These are phyloP conservation scores for Venturia pyrina DNA, from an alignment of 2,329 filamentous ascomycete species.

Conservation along the genomic window DNA sequence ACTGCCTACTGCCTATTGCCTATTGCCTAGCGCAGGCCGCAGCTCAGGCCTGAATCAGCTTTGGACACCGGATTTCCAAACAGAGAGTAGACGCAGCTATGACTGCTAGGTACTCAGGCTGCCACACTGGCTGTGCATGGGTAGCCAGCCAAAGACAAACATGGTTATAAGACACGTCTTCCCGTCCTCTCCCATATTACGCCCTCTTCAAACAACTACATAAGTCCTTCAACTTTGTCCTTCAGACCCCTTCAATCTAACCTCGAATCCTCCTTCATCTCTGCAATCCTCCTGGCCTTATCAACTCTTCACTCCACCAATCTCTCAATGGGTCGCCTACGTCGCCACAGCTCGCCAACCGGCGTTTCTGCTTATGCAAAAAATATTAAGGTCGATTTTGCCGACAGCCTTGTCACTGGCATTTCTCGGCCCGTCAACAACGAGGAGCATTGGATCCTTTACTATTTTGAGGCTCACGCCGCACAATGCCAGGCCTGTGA, in stretches of 20 bases:
- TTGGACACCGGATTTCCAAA: background rate
- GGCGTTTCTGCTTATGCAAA: constrained; percentile 8
- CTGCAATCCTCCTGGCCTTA: background rate
- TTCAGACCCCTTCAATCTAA: background rate
- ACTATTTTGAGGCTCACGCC: constrained; percentile 12
- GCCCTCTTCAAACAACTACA: background rate
- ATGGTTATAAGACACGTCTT: background rate
- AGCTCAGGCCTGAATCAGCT: background rate
- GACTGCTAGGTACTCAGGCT: background rate
- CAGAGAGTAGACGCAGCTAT: background rate
- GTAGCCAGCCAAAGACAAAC: background rate
- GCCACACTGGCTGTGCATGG: constrained; percentile 3
- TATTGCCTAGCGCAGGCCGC: background rate
- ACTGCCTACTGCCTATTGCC: too few species aligned
- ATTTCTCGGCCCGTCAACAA: constrained; percentile 6
- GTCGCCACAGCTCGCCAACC: constrained; percentile 4
- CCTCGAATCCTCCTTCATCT: too few species aligned
- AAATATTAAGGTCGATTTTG: constrained; percentile 10
- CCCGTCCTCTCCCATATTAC: background rate
- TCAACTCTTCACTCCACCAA: background rate
- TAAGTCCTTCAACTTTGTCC: too few species aligned
- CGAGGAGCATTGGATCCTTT: constrained; percentile 10
- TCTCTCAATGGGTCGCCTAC: constrained; percentile 3
- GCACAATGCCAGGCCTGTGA: constrained; percentile 4
- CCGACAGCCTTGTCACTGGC: constrained; percentile 8